Conservation (phyloP, 768 basidiomycete genomes). For the Austroboletus festivus region DNA sequence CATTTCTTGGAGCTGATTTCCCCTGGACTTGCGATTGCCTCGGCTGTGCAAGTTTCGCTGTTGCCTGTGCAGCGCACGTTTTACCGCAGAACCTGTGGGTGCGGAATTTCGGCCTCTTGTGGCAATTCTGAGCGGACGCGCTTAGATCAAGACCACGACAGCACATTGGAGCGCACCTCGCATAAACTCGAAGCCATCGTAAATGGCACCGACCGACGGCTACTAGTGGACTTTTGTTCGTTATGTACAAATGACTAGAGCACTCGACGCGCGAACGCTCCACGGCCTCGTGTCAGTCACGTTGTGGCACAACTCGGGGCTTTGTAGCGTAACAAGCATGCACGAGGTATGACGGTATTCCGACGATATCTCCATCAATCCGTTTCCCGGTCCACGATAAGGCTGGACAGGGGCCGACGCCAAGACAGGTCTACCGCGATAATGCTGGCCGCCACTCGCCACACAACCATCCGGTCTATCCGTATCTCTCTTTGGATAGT, state of each 20-base stretch:
- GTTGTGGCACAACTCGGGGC: constrained; percentile 13
- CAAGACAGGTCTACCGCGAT: neutral
- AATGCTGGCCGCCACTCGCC: neutral
- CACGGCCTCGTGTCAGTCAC: constrained; percentile 27
- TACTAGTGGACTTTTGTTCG: constrained; percentile 6
- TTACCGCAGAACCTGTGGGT: constrained; percentile 57
- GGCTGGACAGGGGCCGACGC: constrained; percentile 1
- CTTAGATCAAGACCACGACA: constrained; percentile 7
- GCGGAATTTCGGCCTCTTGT: constrained; percentile 50
- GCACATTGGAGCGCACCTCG: constrained; percentile 24
- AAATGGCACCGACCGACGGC: constrained; percentile 10
- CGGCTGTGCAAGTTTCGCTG: constrained; percentile 7
- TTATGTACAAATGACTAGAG: constrained; percentile 7
- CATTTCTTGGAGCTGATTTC: constrained; percentile 12
- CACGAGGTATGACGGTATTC: constrained; percentile 3
- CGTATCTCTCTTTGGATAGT: constrained; percentile 19
- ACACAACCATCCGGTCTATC: constrained; percentile 9
- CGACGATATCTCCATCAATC: constrained; percentile 8
- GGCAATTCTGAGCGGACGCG: constrained; percentile 43
- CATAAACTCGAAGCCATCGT: constrained; percentile 29
- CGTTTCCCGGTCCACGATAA: constrained; percentile 17
- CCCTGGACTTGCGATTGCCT: constrained; percentile 15
- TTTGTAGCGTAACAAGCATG: constrained; percentile 3
- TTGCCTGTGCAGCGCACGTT: constrained; percentile 48
- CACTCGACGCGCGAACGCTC: constrained; percentile 3